phyloP scores from a whole-genome alignment of 345 rosid species.

The Schrenkiella parvula region DNA sequence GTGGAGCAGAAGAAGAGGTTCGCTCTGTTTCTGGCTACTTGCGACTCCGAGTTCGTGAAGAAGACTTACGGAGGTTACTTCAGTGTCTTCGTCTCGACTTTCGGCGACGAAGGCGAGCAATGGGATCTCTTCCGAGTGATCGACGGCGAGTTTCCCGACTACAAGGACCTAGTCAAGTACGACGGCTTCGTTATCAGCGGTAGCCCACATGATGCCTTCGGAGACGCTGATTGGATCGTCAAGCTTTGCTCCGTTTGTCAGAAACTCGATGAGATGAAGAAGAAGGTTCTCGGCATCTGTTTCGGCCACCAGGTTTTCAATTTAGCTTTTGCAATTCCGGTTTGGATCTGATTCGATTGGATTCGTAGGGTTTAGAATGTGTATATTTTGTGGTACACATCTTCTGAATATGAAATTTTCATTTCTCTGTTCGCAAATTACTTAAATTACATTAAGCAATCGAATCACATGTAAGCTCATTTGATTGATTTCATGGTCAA shows the following conservation, averaged over 20 bases:
- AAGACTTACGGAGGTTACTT: conserved; percentile 73
- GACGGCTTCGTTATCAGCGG: conserved; percentile 85
- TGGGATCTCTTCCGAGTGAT: conserved; percentile 78
- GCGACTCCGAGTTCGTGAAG: conserved; percentile 71
- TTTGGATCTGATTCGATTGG: conserved; percentile 3
- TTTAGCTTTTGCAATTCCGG: not conserved
- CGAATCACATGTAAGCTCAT: not conserved
- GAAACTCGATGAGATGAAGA: conserved; percentile 66
- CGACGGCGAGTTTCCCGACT: conserved; percentile 76
- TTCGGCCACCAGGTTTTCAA: conserved; percentile 82
- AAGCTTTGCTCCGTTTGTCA: conserved; percentile 58
- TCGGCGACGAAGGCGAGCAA: conserved; percentile 63
- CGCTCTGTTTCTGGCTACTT: conserved; percentile 57
- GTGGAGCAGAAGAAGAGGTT: conserved; percentile 42
- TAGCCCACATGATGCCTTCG: conserved; percentile 80
- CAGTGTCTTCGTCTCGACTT: conserved; percentile 59
- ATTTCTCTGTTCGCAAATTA: not conserved
- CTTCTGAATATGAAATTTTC: not conserved
- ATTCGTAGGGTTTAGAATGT: conserved; percentile 2
- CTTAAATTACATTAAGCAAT: not conserved
- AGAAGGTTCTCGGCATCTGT: conserved; percentile 83
- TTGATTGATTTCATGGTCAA: not conserved
- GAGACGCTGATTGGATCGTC: conserved; percentile 67
- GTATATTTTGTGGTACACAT: not conserved
- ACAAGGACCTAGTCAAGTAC: conserved; percentile 46